Base-by-base conservation (phyloP, 1,284 basidiomycete genomes). In the Nidula niveotomentosa region DNA sequence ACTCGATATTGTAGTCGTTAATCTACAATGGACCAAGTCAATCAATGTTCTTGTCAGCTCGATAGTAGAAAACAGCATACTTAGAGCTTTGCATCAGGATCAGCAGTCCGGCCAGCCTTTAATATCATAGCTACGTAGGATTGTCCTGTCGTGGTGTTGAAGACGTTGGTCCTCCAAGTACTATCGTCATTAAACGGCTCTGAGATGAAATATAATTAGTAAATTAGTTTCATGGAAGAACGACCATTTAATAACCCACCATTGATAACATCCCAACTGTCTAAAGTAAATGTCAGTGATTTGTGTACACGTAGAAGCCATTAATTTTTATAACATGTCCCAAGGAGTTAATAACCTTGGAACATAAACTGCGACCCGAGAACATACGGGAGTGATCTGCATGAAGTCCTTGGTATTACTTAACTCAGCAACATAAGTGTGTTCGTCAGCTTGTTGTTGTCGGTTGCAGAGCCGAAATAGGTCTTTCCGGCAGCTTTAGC, bases 381-480 rank as follows among this genome's bases (percentile, higher is more conserved):
- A 41, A 41, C 64, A 47, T 54, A 73, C 79, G 2, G 81, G 73
- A 8, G 82, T 84, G 48, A 83, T 68, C 59, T 81, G 78, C 37
- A 72, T 73, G 60, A 84, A 84, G 55, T 76, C 71, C 7, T 65
- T 62, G 23, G 66, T 72, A 59, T 82, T 72, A 57, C 71, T 70
- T 53, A 83, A 67, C 35, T 63, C 62, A 10, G 69, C 65, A 10
- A 74, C 67, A 60, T 84, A 85, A 6, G 77, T 0, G 65, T 57
- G 57, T 85, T 76, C 2, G 64, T 73, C 36, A 84, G 67, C 62
- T 83, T 80, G 3, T 73, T 71, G 61, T 84, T 84, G 65, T 83
- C 81, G 0, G 82, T 84, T n/a, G 83, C 83, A 13, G 78, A 74
- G 33, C 84, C 84, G 53, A 85, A 81, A 69, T 86, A 85, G 35